A percentile compares a stretch with the other conserved stretches of the same genome.
Conservation (phyloP, 73 alveolate genomes). For the Stentor roeselii region DNA sequence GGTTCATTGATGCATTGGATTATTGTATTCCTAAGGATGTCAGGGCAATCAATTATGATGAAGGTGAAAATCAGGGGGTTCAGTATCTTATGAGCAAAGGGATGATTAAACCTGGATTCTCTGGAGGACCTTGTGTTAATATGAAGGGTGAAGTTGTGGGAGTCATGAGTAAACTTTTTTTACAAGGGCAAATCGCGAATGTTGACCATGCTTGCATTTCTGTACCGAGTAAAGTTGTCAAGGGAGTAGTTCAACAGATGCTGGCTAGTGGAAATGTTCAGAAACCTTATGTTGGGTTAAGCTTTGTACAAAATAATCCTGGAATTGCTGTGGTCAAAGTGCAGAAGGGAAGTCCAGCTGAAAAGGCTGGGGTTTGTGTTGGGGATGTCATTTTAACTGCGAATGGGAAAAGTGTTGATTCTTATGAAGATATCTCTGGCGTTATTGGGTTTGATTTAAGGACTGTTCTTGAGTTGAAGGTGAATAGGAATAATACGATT, state of each 20-base stretch:
- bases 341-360: slow-evolving; percentile 61
- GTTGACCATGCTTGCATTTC: not conserved
- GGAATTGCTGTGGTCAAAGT: slow-evolving; percentile 59
- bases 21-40: not conserved
- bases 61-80: not conserved
- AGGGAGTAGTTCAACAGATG: not conserved
- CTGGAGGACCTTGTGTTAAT: slow-evolving; percentile 24
- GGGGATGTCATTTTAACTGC: slow-evolving; percentile 55
- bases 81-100: not conserved
- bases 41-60: not conserved
- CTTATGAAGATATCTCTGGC: slow-evolving; percentile 34
- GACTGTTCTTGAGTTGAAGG: not conserved
- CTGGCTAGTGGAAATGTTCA: not conserved
- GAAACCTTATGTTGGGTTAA: not conserved
- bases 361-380: slow-evolving; percentile 56
- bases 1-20: not conserved
- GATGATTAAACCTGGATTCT: not conserved
- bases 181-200: not conserved
- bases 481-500: not conserved
- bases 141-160: slow-evolving; percentile 7
- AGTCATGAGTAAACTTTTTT: not conserved
- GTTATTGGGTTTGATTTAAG: slow-evolving; percentile 4
- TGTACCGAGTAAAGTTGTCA: not conserved
- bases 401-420: slow-evolving; percentile 46
- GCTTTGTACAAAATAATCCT: slow-evolving; percentile 28